Percentiles rank a stretch among this genome's conserved stretches.
Conservation (phyloP, 169 alveolate species). For the Cryptosporidium sp. region DNA sequence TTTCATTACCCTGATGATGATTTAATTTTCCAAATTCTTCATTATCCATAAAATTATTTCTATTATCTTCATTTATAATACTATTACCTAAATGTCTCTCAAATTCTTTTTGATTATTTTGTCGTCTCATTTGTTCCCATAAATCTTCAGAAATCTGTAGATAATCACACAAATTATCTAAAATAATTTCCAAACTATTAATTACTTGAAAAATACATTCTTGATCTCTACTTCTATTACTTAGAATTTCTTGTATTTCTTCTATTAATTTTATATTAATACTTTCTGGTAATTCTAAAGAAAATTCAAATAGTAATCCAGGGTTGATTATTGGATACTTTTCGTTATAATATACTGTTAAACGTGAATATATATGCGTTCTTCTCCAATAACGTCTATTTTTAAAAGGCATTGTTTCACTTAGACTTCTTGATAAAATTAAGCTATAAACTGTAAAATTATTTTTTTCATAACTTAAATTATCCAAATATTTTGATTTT, state of each 20-base stretch:
- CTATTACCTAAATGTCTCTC: slow-evolving; percentile 61
- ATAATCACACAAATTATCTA: slow-evolving; percentile 44
- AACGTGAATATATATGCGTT: slow-evolving; percentile 41
- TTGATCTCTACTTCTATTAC: slow-evolving; percentile 65
- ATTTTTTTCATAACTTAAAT: slow-evolving; percentile 11
- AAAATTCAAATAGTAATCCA: slow-evolving; percentile 58
- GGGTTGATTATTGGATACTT: slow-evolving; percentile 53
- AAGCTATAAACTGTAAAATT: slow-evolving; percentile 39
- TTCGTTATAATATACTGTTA: slow-evolving; percentile 37
- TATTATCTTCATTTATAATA: neutral
- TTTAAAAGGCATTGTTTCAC: slow-evolving; percentile 62
- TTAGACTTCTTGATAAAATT: slow-evolving; percentile 31
- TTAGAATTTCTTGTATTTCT: slow-evolving; percentile 10
- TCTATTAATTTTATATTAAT: slow-evolving; percentile 17
- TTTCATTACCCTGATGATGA: neutral
- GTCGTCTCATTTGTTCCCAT: slow-evolving; percentile 74
- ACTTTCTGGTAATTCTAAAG: slow-evolving; percentile 60
- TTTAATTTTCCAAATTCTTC: neutral
- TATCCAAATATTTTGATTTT: neutral
- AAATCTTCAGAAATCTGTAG: slow-evolving; percentile 62
- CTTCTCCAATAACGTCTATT: slow-evolving; percentile 72
- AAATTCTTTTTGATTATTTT: slow-evolving; percentile 59
- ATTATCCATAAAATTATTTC: neutral
- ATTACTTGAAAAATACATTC: slow-evolving; percentile 71
- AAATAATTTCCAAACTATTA: slow-evolving; percentile 14